A percentile compares a stretch with the other conserved stretches of the same genome.
Conservation (phyloP, 2,329 filamentous ascomycete genomes). For the Biscogniauxia marginata region DNA sequence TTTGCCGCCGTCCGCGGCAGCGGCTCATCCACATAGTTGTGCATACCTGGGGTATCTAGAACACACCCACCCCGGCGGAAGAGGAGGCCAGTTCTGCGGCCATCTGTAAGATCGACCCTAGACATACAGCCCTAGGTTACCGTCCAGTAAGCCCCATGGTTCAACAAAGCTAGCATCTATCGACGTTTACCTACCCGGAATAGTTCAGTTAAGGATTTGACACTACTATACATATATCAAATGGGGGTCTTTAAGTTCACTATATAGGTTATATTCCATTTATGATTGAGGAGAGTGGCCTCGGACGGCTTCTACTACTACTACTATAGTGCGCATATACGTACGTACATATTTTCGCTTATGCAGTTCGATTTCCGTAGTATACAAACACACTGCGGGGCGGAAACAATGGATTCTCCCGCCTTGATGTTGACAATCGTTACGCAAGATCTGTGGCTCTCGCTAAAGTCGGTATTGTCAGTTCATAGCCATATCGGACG, state of each 20-base stretch:
- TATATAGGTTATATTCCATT: constrained; percentile 7
- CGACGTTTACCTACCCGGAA: too few species aligned
- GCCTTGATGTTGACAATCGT: constrained; percentile 7
- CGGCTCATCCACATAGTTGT: neutral
- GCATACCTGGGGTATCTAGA: neutral
- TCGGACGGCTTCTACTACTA: constrained; percentile 13
- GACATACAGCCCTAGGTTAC: neutral
- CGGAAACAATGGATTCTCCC: neutral
- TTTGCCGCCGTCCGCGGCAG: constrained; percentile 19
- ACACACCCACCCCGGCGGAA: neutral
- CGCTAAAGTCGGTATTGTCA: neutral
- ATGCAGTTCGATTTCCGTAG: neutral
- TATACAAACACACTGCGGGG: constrained; percentile 3
- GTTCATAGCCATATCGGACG: constrained; percentile 12
- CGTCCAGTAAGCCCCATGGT: constrained; percentile 8
- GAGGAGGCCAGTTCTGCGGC: constrained; percentile 26
- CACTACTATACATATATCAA: too few species aligned
- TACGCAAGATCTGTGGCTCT: constrained; percentile 8
- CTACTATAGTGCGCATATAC: neutral
- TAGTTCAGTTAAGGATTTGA: too few species aligned
- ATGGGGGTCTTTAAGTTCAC: too few species aligned
- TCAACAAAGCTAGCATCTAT: constrained; percentile 2
- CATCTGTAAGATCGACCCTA: constrained; percentile 21
- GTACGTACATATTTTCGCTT: constrained; percentile 3
- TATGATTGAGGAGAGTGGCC: constrained; percentile 30